Base-by-base conservation (phyloP, 768 basidiomycete genomes). In the Xerocomus potaroensis region DNA sequence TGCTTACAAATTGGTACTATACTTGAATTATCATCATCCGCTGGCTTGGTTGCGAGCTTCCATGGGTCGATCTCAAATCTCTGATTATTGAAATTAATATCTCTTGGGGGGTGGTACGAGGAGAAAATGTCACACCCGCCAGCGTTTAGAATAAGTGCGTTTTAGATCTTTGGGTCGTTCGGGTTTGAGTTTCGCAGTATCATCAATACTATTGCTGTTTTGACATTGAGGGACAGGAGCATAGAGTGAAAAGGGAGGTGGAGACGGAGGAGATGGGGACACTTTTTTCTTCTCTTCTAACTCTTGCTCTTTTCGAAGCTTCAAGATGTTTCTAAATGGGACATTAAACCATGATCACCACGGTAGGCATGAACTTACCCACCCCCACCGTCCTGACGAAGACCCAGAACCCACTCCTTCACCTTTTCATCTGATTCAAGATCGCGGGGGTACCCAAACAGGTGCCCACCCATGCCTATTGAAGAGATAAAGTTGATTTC, bases 301-400 rank as follows among this genome's bases (percentile, higher is more conserved):
- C 33, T 57, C 50, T 36, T 64, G 64, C 47, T 69, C 61, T 50
- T 75, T 77, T 47, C 66, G 66, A 30, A 77, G 55, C 66, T 74
- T 81, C 34, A 76, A 60, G 22, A 74, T 50, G 48, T 77, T 76
- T 24, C 73, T 77, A 42, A 24, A 24, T 14, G 42, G 40, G 21
- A 8, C 11, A 31, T 53, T 42, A 41, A 44, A 32, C 23, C 33
- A 37, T 0, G 23, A 45, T 41, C 21, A 8, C 11, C 52, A 48
- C 46, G 11, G 18, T 34, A 40, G 23, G 19, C 35, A 11, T 30
- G 35, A 29, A 71, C 79, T 64, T 59, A 84, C 84, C 82, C 82
- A 51, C 71, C 79, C 36, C 82, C 80, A 29, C 81, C 83, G 30
- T 73, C 70, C 36, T 72, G 61, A 43, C 70, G 73, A 39, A 86